A percentile compares a stretch with the other conserved stretches of the same genome.
phyloP scores from a whole-genome alignment of 2,329 filamentous ascomycete genomes.

The Thielaviopsis punctulata region DNA sequence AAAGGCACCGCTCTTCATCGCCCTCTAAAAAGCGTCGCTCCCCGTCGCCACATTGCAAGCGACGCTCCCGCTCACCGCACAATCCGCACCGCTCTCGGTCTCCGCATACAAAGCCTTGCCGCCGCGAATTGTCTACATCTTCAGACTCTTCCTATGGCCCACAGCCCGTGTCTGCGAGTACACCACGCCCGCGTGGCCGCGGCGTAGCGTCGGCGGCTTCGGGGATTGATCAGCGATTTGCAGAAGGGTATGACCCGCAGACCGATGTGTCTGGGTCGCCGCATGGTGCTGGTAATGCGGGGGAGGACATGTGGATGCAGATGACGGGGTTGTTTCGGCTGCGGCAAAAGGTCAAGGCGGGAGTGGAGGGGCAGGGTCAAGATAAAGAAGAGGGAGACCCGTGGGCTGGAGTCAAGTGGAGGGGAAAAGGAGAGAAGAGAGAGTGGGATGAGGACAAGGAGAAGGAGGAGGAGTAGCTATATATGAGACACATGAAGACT shows the following conservation, averaged over 20 bases:
- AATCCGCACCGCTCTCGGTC: background rate
- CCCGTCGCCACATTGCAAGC: background rate
- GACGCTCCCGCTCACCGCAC: background rate
- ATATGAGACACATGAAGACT: background rate
- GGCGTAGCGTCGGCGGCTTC: constrained; percentile 44
- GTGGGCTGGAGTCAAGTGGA: constrained; percentile 47
- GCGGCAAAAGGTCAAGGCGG: constrained; percentile 36
- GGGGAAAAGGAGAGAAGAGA: constrained; percentile 44
- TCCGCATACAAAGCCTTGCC: background rate
- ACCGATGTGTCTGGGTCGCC: constrained; percentile 23
- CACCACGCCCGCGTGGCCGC: constrained; percentile 43
- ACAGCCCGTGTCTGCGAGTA: background rate
- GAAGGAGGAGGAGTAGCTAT: constrained; percentile 10
- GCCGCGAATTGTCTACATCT: background rate
- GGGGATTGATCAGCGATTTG: constrained; percentile 68
- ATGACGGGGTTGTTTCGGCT: constrained; percentile 64
- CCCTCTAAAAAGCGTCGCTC: too few relatives aligned
- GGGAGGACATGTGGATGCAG: constrained; percentile 58
- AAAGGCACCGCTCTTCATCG: too few relatives aligned
- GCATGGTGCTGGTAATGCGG: background rate
- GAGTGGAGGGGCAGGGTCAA: constrained; percentile 37
- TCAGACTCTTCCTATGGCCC: background rate
- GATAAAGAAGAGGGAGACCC: constrained; percentile 19
- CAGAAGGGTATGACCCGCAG: constrained; percentile 41
- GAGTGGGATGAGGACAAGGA: constrained; percentile 44